phyloP scores from a whole-genome alignment of 352 stramenopile species.

The Elongisporangium senticosum region DNA sequence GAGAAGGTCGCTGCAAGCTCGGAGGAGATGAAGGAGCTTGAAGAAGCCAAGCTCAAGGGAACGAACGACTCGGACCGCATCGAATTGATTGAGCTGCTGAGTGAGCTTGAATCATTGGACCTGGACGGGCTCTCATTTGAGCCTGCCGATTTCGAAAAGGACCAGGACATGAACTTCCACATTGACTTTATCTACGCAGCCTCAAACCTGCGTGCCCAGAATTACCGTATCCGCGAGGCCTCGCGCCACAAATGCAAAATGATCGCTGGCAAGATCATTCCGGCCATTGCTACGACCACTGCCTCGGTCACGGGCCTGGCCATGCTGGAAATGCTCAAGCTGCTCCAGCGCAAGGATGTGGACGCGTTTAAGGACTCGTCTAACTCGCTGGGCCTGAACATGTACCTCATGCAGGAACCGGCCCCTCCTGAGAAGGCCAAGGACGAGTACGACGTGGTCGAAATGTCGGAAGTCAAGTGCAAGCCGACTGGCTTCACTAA shows the following conservation, averaged over 20 bases:
- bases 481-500: conserved; percentile 88
- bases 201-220: conserved; percentile 94
- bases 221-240: conserved; percentile 81
- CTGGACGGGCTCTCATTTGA: conserved; percentile 58
- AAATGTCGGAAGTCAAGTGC: conserved; percentile 86
- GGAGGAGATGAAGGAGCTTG: conserved; percentile 59
- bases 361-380: conserved; percentile 90
- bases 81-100: conserved; percentile 61
- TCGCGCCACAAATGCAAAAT: conserved; percentile 94
- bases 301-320: conserved; percentile 97
- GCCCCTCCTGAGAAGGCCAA: conserved; percentile 79
- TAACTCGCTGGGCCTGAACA: conserved; percentile 90
- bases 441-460: conserved; percentile 89
- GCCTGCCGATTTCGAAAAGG: conserved; percentile 96
- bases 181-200: conserved; percentile 98
- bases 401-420: conserved; percentile 90
- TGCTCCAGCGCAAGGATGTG: conserved; percentile 85
- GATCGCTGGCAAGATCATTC: conserved; percentile 99
- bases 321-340: conserved; percentile 89
- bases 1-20: conserved; percentile 77
- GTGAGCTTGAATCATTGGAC: conserved; percentile 60
- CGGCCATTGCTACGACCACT: conserved; percentile 99
- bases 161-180: conserved; percentile 93
- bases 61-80: conserved; percentile 56
- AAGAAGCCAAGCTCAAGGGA: conserved; percentile 63